Percentiles rank a stretch among this genome's conserved stretches.
Evolutionary conservation across 169 alveolate genomes (phyloP).

Genomic region (Cryptosporidium canis): DNA sequence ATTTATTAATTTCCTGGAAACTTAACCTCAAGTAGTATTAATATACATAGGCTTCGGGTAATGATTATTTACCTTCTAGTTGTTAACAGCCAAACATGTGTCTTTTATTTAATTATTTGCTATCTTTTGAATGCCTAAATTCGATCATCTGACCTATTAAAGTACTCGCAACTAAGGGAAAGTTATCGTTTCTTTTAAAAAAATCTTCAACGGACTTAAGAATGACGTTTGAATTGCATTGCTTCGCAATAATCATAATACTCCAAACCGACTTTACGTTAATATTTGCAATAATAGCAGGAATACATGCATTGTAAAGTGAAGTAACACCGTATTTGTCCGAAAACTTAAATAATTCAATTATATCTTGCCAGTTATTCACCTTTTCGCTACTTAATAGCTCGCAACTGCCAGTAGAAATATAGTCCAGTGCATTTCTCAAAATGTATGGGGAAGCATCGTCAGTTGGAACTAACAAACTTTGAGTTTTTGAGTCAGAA

Average conservation of each 20-base stretch:
- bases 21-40: too few relatives aligned
- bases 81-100: not conserved
- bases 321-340: conserved; percentile 43
- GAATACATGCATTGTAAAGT: conserved; percentile 26
- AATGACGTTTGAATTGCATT: conserved; percentile 7
- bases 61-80: too few relatives aligned
- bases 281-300: conserved; percentile 30
- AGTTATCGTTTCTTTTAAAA: not conserved
- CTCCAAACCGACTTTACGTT: conserved; percentile 36
- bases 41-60: too few relatives aligned
- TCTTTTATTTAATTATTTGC: not conserved
- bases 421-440: conserved; percentile 41
- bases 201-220: conserved; percentile 24
- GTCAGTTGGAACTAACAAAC: conserved; percentile 4
- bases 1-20: conserved; percentile 10
- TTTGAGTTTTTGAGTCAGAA: not conserved
- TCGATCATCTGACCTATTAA: not conserved
- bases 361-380: not conserved
- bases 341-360: conserved; percentile 40
- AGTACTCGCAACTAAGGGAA: conserved; percentile 22
- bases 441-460: conserved; percentile 45
- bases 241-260: conserved; percentile 12
- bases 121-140: not conserved
- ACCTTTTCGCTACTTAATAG: not conserved
- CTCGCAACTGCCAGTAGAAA: conserved; percentile 35